phyloP scores from a whole-genome alignment of 768 basidiomycete genomes.

The Russula olivacea region DNA sequence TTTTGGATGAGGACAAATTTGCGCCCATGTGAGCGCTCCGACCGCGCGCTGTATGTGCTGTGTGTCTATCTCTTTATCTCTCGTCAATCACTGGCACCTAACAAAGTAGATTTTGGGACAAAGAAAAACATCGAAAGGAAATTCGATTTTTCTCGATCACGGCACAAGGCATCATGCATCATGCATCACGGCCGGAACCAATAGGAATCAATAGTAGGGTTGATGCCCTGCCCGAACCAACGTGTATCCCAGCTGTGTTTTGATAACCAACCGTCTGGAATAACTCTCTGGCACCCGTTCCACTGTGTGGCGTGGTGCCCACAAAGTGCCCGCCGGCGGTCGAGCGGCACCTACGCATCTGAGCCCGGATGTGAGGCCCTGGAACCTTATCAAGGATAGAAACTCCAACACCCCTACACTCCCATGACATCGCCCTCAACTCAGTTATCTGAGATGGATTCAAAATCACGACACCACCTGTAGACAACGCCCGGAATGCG shows the following conservation, averaged over 20 bases:
- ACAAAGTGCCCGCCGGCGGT: background rate
- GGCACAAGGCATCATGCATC: background rate
- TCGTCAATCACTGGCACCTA: constrained; percentile 2
- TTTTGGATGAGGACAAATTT: background rate
- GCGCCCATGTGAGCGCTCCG: constrained; percentile 1
- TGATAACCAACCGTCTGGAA: too few relatives aligned
- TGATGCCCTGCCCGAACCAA: background rate
- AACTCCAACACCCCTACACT: background rate
- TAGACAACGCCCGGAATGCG: background rate
- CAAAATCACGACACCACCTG: background rate
- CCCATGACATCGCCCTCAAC: background rate
- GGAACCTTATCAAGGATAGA: background rate
- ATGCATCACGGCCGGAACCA: background rate
- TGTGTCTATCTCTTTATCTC: background rate
- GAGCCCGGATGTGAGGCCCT: background rate
- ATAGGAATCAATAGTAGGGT: background rate
- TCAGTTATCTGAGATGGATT: too few relatives aligned
- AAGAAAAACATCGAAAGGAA: background rate
- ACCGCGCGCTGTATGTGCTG: constrained; percentile 4
- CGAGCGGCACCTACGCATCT: background rate
- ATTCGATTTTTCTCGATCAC: background rate
- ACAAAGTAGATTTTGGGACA: background rate
- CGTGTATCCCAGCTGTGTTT: too few relatives aligned
- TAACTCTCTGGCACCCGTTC: background rate
- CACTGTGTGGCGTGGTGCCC: background rate